Evolutionary conservation across 2,329 filamentous ascomycete genomes (phyloP).

Genomic region (Scedosporium aurantiacum): DNA sequence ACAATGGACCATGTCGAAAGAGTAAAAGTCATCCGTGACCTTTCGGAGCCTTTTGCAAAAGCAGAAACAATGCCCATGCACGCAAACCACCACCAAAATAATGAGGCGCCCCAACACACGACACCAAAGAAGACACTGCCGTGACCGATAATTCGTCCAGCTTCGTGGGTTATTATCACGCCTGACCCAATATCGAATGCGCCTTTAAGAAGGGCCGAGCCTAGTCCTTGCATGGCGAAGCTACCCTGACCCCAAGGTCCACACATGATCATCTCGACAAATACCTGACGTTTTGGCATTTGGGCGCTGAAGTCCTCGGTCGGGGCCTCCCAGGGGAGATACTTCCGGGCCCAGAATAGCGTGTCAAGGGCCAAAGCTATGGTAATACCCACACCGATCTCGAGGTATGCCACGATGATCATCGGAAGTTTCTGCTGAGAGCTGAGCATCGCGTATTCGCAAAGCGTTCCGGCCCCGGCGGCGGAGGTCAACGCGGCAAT

Average conservation of each 20-base stretch:
- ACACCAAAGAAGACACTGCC: constrained; percentile 25
- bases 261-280: constrained; percentile 28
- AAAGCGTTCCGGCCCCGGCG: constrained; percentile 23
- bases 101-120: constrained; percentile 25
- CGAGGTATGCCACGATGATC: constrained; percentile 28
- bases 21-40: constrained; percentile 15
- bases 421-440: constrained; percentile 22
- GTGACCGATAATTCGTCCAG: constrained; percentile 19
- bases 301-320: not conserved
- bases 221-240: constrained; percentile 26
- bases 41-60: constrained; percentile 11
- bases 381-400: constrained; percentile 22
- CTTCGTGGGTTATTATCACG: constrained; percentile 19
- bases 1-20: constrained; percentile 24
- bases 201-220: constrained; percentile 21
- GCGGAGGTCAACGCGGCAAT: constrained; percentile 27
- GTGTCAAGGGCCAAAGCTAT: constrained; percentile 20
- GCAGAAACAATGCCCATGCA: constrained; percentile 18
- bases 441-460: constrained; percentile 16
- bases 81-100: constrained; percentile 31
- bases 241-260: constrained; percentile 27
- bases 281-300: constrained; percentile 9
- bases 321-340: constrained; percentile 13
- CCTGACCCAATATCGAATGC: constrained; percentile 20
- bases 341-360: constrained; percentile 22